Evolutionary conservation across 2,329 filamentous ascomycete genomes (phyloP), one percentile per base, ranked within the genome.

Genomic region (Cytospora mali): DNA sequence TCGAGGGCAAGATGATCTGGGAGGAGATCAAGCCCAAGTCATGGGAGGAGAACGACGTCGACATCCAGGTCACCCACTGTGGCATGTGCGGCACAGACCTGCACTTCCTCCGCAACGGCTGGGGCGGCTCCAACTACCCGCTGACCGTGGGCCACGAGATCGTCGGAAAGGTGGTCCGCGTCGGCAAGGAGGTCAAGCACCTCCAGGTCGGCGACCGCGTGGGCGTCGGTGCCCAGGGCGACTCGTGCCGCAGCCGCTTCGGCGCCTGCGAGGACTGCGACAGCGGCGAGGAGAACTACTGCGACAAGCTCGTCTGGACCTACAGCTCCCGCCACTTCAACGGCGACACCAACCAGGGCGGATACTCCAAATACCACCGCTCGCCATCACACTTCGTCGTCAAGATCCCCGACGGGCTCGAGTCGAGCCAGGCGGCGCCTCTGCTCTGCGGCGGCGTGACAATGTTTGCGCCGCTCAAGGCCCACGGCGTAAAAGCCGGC

Each of bases 381-480:
- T 67, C 70, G 10, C 70, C 71, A n/a, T 67, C 67, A 42, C 68
- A 71, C 55, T 90, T 88, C 66, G 76, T 75, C 13, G 69, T 80
- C 61, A 75, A 74, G 58, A 79, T 81, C 49, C 78, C 78, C 4
- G 76, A 79, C 29, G 73, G 71, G 5, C 61, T 81, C 16, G 69
- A 71, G 54, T 74, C 73, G 11, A 75, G 74, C n/a, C 67, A 72
- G 27, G 76, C 77, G 1, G 79, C 88, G 13, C 88, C 88, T 1
- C 86, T 91, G 83, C 76, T 91, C 42, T 91, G 88, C 69, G 88
- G 82, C 25, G 88, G 89, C 7, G 81, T 91, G 33, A 91, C 88
- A 0, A 78, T 88, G 6, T 91, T 81, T 69, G 79, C 80, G 13
- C 88, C 89, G 1, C 71, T 92, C 59, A 84, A 61, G 62, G 49